A percentile compares a stretch with the other conserved stretches of the same genome.
These are phyloP conservation scores for Chytriomyces hyalinus DNA, from an alignment of 192 early-diverging fungal species.

Conservation along the genomic window DNA sequence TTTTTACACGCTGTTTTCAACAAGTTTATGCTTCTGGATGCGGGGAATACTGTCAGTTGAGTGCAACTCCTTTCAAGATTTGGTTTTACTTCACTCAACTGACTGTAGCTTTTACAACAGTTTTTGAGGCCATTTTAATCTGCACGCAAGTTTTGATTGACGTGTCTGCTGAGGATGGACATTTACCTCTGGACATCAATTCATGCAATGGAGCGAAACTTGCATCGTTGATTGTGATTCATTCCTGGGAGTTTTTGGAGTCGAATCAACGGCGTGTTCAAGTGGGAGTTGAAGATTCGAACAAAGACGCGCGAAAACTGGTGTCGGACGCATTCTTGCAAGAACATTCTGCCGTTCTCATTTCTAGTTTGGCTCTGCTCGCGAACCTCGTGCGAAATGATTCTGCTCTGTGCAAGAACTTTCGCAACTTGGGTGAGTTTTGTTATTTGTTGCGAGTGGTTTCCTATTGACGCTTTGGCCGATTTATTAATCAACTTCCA, in stretches of 20 bases:
- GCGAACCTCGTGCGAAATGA: conserved; percentile 26
- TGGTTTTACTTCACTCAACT: no score
- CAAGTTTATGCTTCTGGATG: not conserved
- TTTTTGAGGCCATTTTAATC: not conserved
- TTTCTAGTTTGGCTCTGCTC: conserved; percentile 15
- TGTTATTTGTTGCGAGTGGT: not conserved
- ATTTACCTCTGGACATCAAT: not conserved
- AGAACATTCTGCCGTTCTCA: conserved; percentile 12
- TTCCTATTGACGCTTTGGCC: not conserved
- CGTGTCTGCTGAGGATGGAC: conserved; percentile 1
- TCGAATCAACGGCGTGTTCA: not conserved
- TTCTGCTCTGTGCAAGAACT: not conserved
- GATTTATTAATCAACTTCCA: not conserved
- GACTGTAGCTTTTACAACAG: not conserved
- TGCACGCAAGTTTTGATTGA: conserved; percentile 19
- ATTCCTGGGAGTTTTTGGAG: conserved; percentile 4
- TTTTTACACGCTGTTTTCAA: not conserved
- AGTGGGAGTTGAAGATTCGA: not conserved
- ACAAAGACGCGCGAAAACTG: not conserved
- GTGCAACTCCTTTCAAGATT: no score
- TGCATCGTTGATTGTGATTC: not conserved
- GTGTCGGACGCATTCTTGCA: not conserved
- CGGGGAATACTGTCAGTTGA: not conserved
- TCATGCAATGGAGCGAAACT: not conserved
- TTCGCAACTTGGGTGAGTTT: conserved; percentile 13